Conservation (phyloP, 192 early-diverging fungal species). For the Linnemannia elongata region DNA sequence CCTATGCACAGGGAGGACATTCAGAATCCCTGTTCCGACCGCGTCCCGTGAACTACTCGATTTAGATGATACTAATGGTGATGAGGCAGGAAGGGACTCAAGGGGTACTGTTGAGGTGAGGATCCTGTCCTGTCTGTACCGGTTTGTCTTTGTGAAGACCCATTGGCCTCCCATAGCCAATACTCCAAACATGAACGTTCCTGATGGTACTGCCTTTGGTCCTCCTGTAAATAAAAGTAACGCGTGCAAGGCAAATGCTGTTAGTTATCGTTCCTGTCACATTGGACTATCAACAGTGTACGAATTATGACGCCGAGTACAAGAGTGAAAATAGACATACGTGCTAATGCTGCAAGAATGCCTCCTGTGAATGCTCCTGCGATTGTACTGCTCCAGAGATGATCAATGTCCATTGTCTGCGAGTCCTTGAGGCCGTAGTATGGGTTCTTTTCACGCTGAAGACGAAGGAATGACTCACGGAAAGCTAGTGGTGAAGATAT, state of each 20-base stretch:
- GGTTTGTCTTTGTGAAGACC: constrained; percentile 56
- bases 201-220: constrained; percentile 63
- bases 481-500: constrained; percentile 41
- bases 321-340: constrained; percentile 21
- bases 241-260: background rate
- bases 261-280: background rate
- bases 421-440: constrained; percentile 68
- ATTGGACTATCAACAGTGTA: background rate
- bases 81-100: background rate
- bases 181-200: constrained; percentile 67
- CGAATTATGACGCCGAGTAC: background rate
- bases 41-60: constrained; percentile 7
- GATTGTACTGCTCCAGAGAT: constrained; percentile 71
- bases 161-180: constrained; percentile 67
- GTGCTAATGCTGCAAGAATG: constrained; percentile 62
- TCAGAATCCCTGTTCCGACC: constrained; percentile 51
- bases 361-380: constrained; percentile 74
- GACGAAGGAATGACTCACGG: constrained; percentile 71
- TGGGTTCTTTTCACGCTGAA: constrained; percentile 66
- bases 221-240: constrained; percentile 55
- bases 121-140: constrained; percentile 68
- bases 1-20: constrained; percentile 70
- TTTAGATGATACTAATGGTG: background rate
- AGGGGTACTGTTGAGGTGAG: constrained; percentile 38
- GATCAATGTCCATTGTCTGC: constrained; percentile 71